Conservation (phyloP, 495 filamentous ascomycete species). For the Talaromyces nanjingensis region DNA sequence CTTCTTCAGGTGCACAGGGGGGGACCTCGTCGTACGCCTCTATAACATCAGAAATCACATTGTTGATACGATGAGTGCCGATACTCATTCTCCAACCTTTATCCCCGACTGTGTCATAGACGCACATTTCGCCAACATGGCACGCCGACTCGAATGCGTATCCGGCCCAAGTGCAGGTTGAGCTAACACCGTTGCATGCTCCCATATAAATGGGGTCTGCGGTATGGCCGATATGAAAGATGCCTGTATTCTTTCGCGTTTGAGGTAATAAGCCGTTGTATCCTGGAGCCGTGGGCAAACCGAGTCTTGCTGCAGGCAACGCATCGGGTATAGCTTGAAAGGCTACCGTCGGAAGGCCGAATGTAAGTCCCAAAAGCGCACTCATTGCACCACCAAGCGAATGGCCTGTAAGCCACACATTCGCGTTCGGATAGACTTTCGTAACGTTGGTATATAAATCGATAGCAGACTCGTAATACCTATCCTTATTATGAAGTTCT, state of each 20-base stretch:
- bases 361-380: conserved; percentile 81
- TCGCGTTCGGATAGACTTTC: conserved; percentile 73
- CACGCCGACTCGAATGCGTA: conserved; percentile 94
- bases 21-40: conserved; percentile 72
- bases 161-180: conserved; percentile 82
- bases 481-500: conserved; percentile 70
- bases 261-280: conserved; percentile 62
- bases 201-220: conserved; percentile 95
- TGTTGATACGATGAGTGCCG: conserved; percentile 76
- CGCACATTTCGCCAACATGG: conserved; percentile 79
- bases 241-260: conserved; percentile 60
- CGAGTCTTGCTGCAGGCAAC: conserved; percentile 74
- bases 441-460: conserved; percentile 91
- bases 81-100: conserved; percentile 84
- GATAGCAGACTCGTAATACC: conserved; percentile 79
- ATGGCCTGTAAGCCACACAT: conserved; percentile 84
- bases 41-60: conserved; percentile 79
- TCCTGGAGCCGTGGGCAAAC: conserved; percentile 79
- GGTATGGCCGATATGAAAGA: conserved; percentile 89
- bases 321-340: conserved; percentile 91
- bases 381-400: conserved; percentile 85
- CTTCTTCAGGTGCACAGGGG: conserved; percentile 60
- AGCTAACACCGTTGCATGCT: conserved; percentile 81
- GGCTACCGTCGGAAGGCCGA: conserved; percentile 77
- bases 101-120: conserved; percentile 85